These are phyloP conservation scores for Silene vulgaris DNA, from an alignment of 179 eudicot species.

Conservation along the genomic window DNA sequence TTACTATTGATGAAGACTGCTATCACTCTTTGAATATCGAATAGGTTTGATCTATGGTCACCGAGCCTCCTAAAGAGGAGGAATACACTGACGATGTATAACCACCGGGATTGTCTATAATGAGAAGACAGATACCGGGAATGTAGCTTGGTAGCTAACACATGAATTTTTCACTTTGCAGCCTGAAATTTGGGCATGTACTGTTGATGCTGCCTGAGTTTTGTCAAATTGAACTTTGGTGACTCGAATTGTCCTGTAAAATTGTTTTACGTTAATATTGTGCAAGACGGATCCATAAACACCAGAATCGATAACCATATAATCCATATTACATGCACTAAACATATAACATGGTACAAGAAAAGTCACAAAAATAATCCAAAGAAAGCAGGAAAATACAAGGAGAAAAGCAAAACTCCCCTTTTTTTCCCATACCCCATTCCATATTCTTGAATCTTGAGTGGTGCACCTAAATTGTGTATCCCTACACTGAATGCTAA, in stretches of 20 bases:
- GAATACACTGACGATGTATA: no score
- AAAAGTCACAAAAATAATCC: no score
- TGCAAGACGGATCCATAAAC: no score
- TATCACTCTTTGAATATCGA: not conserved
- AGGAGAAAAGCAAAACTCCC: conserved; percentile 11
- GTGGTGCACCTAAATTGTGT: conserved; percentile 20
- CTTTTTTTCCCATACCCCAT: conserved; percentile 12
- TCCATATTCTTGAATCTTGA: conserved; percentile 10
- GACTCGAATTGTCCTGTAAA: not conserved
- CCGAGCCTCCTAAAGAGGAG: no score
- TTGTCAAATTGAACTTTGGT: not conserved
- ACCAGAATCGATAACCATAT: no score
- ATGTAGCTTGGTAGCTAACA: no score
- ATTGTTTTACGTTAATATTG: not conserved
- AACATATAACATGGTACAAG: no score
- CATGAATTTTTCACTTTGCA: no score
- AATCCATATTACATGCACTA: no score
- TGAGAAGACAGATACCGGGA: no score
- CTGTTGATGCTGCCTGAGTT: not conserved
- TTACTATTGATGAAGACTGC: not conserved
- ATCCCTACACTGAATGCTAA: conserved; percentile 27
- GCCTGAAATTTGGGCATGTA: no score
- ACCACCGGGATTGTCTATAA: no score
- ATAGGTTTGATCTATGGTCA: not conserved
- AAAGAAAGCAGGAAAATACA: not conserved